Conservation (phyloP, 2,329 filamentous ascomycete genomes). For the Hirsutella thompsonii region DNA sequence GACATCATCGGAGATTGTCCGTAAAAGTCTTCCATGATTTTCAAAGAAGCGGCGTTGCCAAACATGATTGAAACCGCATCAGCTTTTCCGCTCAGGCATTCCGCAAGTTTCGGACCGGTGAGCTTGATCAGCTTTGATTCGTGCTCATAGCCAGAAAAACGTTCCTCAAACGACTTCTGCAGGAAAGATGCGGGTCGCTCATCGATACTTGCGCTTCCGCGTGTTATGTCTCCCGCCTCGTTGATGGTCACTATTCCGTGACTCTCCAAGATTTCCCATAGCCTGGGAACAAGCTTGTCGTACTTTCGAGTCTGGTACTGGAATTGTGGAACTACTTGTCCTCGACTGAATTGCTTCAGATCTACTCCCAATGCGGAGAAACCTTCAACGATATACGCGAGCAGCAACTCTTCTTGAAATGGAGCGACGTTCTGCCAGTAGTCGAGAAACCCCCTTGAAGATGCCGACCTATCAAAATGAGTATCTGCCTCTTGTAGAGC, state of each 20-base stretch:
- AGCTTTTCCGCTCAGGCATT: conserved; percentile 20
- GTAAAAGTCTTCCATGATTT: conserved; percentile 23
- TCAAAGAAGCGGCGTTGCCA: conserved; percentile 11
- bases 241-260: too few relatives aligned
- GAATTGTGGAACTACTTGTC: neutral
- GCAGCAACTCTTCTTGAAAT: neutral
- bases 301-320: neutral
- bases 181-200: neutral
- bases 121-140: conserved; percentile 1
- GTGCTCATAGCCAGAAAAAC: neutral
- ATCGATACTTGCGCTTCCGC: neutral
- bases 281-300: neutral
- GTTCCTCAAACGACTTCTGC: neutral
- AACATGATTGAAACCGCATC: conserved; percentile 28
- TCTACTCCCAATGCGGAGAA: neutral
- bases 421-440: neutral
- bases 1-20: conserved; percentile 13
- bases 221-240: too few relatives aligned
- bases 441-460: neutral
- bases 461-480: neutral
- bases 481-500: too few relatives aligned
- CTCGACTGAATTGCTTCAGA: neutral
- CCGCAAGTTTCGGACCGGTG: conserved; percentile 19
- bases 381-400: neutral
- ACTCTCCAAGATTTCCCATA: too few relatives aligned